Evolutionary conservation across 768 basidiomycete species (phyloP), one percentile per base, ranked within the genome.

Genomic region (Rhizopogon sp.): DNA sequence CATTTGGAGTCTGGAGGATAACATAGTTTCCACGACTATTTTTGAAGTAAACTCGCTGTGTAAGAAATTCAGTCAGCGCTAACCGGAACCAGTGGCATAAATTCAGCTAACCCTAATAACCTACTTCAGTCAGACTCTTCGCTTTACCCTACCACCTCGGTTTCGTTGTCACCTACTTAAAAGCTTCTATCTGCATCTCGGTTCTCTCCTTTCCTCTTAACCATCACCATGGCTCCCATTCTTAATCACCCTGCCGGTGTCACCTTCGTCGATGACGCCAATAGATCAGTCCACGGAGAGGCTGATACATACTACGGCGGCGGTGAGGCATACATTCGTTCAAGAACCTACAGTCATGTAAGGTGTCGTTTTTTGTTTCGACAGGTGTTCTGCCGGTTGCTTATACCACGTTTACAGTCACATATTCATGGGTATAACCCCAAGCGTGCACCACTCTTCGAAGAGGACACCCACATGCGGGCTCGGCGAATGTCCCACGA

Each of bases 401-500:
- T 60, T 54, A 50, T 65, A 52, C 22, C 63, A 65, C 28, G 6
- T 56, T 41, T 55, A 11, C 58, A 90, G 88, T 84, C 85, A 10
- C 85, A 87, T 58, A 68, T 85, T n/a, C 79, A 86, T 59, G 84
- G 83, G 11, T 86, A 86, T 67, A 81, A 82, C 60, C 87, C 88
- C 9, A 87, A 84, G 63, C 81, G 82, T 43, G 69, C 79, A 0
- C 87, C 88, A 11, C 77, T 81, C 9, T 91, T 95, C 67, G 79
- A 89, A 54, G 85, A 92, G 44, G 90, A 93, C 68, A 80, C 76
- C 67, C 88, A 90, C 66, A 72, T 74, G 49, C 78, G 90, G 31
- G 76, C 86, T 50, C 81, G 94, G 45, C 81, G 94, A 52, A 77
- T 97, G 76, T 95, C 93, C 17, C 94, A 97, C 66, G 94, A 98